phyloP scores from a whole-genome alignment of 2,329 filamentous ascomycete species.

The Hysterium pulicare region DNA sequence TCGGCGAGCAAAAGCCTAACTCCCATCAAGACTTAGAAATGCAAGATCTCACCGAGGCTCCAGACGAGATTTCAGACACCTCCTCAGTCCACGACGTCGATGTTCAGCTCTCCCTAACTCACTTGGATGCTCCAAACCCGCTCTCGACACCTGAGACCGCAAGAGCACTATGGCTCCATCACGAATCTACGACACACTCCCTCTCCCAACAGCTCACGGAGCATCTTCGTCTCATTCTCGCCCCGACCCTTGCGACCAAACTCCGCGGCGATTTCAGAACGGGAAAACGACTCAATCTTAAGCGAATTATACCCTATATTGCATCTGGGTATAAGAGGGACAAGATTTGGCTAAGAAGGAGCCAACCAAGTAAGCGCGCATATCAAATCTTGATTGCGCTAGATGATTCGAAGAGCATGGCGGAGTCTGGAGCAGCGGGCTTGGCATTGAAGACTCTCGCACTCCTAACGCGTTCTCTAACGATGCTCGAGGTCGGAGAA shows the following conservation, averaged over 20 bases:
- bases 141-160: conserved; percentile 54
- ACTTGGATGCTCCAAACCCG: conserved; percentile 48
- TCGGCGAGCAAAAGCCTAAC: conserved; percentile 42
- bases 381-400: conserved; percentile 98
- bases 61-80: conserved; percentile 30
- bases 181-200: conserved; percentile 78
- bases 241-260: conserved; percentile 91
- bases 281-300: conserved; percentile 97
- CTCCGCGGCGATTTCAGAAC: conserved; percentile 96
- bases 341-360: conserved; percentile 99
- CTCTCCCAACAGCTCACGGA: conserved; percentile 88
- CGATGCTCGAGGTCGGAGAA: conserved; percentile 92
- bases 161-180: conserved; percentile 76
- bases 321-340: conserved; percentile 97
- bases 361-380: conserved; percentile 83
- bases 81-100: conserved; percentile 44
- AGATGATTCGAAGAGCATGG: conserved; percentile 94
- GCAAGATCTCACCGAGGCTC: conserved; percentile 30
- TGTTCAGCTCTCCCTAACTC: conserved; percentile 68
- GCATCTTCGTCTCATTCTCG: conserved; percentile 91
- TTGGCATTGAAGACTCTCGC: conserved; percentile 93
- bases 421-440: conserved; percentile 69
- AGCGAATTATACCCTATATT: conserved; percentile 99
- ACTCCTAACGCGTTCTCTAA: conserved; percentile 80
- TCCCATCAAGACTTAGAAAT: conserved; percentile 36